Evolutionary conservation across 805 yeast genomes (phyloP), one percentile per base, ranked within the genome.

Genomic region (Suhomyces sp.): DNA sequence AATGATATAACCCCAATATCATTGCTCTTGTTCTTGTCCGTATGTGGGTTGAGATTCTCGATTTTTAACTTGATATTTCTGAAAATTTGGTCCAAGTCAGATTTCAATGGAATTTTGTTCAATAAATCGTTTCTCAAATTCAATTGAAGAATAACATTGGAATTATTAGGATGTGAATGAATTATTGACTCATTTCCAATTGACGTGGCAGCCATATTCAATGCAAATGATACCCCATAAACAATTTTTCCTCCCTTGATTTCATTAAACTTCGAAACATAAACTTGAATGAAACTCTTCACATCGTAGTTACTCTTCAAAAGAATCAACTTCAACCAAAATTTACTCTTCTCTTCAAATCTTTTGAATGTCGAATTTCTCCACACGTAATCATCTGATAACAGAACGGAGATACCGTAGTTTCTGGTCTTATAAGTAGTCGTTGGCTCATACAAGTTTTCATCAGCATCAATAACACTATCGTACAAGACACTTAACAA

Each of bases 151-250:
- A 88, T 82, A 0, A 81, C 80, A 0, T 95, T 82, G 21, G 83
- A 69, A 1, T 87, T 76, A 50, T 78, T 70, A 10, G 33, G 17
- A 23, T 20, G 33, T 1, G 22, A 21, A 23, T 31, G 21, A 9
- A 30, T 3, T 4, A 16, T 14, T 10, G 23, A 19, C 12, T 14
- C 11, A 38, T 75, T 73, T 22, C 81, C 70, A n/a, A 80, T 62
- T 9, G 87, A 73, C 4, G 75, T 57, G 4, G 93, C 88, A 1
- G 95, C 95, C 81, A 88, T 75, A 46, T 86, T 93, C 39, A 90
- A 65, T 0, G 98, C 98, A 69, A 91, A 86, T 0, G 95, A 81
- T 31, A 88, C 82, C 36, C 98, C 98, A 50, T 74, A 80, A 38
- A 84, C 81, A 26, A 85, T 73, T 5, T 33, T 42, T 6, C 28